Evolutionary conservation across 495 filamentous ascomycete genomes (phyloP).

Genomic region (Hypoxylon perforatum): DNA sequence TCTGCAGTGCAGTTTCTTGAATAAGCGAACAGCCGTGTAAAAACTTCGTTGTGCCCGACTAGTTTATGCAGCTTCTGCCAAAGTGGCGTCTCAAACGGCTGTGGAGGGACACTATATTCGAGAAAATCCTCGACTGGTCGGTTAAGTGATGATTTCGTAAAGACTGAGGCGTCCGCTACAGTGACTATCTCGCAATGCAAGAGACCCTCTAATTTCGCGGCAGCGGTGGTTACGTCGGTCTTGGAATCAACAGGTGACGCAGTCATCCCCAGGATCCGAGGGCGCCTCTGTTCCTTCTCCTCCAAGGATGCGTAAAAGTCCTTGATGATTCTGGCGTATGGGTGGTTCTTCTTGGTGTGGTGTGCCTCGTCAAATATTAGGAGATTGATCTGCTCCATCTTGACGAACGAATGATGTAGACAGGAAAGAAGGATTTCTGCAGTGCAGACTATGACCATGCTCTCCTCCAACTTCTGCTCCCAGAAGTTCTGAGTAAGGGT

Average conservation of each 20-base stretch:
- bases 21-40: constrained; percentile 70
- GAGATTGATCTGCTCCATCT: constrained; percentile 86
- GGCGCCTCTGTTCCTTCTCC: constrained; percentile 59
- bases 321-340: constrained; percentile 91
- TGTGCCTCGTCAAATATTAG: constrained; percentile 97
- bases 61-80: constrained; percentile 64
- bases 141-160: constrained; percentile 61
- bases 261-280: constrained; percentile 96
- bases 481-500: constrained; percentile 75
- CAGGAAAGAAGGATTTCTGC: constrained; percentile 85
- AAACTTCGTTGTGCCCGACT: constrained; percentile 66
- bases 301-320: constrained; percentile 73
- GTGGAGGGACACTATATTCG: constrained; percentile 63
- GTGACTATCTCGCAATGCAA: constrained; percentile 88
- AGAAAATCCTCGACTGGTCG: constrained; percentile 52
- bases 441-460: constrained; percentile 94
- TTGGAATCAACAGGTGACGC: constrained; percentile 94
- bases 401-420: constrained; percentile 83
- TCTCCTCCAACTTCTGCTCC: constrained; percentile 71
- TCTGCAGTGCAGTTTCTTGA: constrained; percentile 70
- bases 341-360: constrained; percentile 93
- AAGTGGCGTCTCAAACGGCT: constrained; percentile 72
- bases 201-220: constrained; percentile 80
- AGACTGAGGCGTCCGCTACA: constrained; percentile 70
- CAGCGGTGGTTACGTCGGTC: constrained; percentile 74